Conservation (phyloP, 257 asterid species). For the Ocimum tenuiflorum region DNA sequence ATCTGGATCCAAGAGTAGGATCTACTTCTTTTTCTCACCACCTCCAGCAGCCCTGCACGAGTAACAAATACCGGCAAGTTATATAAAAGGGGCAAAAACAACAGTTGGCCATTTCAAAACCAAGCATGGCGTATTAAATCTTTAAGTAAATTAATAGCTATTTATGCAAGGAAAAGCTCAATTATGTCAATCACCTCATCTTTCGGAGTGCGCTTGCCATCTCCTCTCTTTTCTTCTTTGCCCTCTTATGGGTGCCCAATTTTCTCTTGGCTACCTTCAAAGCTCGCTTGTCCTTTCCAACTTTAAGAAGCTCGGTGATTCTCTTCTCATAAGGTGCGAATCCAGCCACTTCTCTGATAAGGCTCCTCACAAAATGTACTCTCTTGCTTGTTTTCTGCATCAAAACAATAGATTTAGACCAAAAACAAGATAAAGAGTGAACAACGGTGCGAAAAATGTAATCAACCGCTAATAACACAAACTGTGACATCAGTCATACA, state of each 20-base stretch:
- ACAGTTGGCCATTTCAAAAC: not conserved
- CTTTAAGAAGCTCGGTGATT: constrained; percentile 69
- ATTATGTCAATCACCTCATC: constrained; percentile 47
- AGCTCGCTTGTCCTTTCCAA: constrained; percentile 72
- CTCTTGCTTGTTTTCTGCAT: constrained; percentile 66
- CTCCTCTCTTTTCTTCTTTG: constrained; percentile 81
- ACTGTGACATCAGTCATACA: too few relatives aligned
- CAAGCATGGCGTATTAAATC: not conserved
- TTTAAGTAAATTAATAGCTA: not conserved
- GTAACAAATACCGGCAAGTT: not conserved
- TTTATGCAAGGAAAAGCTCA: not conserved
- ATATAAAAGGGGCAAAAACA: too few relatives aligned
- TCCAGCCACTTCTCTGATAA: constrained; percentile 70
- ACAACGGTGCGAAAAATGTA: too few relatives aligned
- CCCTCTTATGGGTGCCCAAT: constrained; percentile 82
- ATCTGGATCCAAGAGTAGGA: constrained; percentile 12
- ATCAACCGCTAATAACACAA: too few relatives aligned
- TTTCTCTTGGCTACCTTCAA: constrained; percentile 72
- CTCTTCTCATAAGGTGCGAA: constrained; percentile 78
- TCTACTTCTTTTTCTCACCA: constrained; percentile 71
- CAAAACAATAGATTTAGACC: not conserved
- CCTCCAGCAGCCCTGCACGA: constrained; percentile 68
- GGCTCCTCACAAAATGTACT: constrained; percentile 53
- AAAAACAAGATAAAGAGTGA: not conserved
- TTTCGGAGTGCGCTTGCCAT: constrained; percentile 65